phyloP scores from a whole-genome alignment of 768 basidiomycete genomes.

The Leucosporidium scottii region DNA sequence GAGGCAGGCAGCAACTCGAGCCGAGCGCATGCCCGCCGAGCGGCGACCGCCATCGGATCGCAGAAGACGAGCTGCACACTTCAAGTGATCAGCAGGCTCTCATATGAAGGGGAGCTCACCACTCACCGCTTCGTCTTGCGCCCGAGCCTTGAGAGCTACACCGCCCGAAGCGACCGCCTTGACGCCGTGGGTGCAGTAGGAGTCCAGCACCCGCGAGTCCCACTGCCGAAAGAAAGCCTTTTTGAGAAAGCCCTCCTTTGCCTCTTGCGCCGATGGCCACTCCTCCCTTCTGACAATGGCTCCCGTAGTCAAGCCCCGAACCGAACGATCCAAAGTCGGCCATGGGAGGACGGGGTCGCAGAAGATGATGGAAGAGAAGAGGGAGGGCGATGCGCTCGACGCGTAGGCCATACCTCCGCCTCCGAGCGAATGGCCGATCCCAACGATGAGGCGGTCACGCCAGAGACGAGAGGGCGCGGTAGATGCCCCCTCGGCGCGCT shows the following conservation, averaged over 20 bases:
- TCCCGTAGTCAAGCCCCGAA: conserved; percentile 38
- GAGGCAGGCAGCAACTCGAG: conserved; percentile 13
- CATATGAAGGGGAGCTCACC: background rate
- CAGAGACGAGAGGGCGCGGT: conserved; percentile 7
- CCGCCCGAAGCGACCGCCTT: conserved; percentile 6
- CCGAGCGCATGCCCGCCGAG: conserved; percentile 25
- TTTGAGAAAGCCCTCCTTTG: conserved; percentile 49
- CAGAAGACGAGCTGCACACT: conserved; percentile 28
- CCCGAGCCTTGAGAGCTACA: conserved; percentile 29
- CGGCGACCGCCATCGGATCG: conserved; percentile 27
- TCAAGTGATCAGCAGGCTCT: background rate
- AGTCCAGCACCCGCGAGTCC: conserved; percentile 28
- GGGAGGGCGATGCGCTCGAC: conserved; percentile 46
- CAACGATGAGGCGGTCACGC: conserved; percentile 47
- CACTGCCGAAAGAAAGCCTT: conserved; percentile 57
- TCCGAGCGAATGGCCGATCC: conserved; percentile 77
- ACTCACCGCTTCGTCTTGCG: conserved; percentile 31
- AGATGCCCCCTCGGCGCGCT: background rate
- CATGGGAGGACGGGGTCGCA: conserved; percentile 65
- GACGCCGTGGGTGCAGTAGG: conserved; percentile 31
- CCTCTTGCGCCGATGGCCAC: conserved; percentile 68
- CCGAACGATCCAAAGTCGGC: background rate
- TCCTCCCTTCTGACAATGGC: conserved; percentile 56
- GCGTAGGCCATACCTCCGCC: conserved; percentile 63
- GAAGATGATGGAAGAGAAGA: conserved; percentile 66